Base-by-base conservation (phyloP, 2,329 filamentous ascomycete genomes). In the Paraphaeosphaeria minitans region DNA sequence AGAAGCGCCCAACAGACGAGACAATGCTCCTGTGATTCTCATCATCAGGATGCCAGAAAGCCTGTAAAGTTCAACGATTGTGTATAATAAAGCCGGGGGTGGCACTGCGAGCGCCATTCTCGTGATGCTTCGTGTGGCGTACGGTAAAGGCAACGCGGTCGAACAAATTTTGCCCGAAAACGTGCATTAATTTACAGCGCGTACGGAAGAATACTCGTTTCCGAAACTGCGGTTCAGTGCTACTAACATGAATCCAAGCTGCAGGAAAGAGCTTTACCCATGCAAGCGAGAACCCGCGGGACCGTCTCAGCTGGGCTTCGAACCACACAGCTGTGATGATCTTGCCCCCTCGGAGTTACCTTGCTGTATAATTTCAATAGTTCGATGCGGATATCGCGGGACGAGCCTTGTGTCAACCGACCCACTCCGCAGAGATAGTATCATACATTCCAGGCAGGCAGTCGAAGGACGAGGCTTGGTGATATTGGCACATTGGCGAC, bases 91-190 rank as follows among this genome's bases (percentile, higher is more conserved):
- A 12, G 19, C 19, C 5, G 21, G 41, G 21, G 2, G 41, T 14
- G 16, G 21, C 14, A 19, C n/a, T 24, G 24, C 33, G 39, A 43
- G 33, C 37, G 39, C 50, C 50, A 43, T 33, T 31, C 39, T 53
- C 39, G 39, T 53, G 14, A 53, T 53, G 21, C 50, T 53, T n/a
- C n/a, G 37, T 53, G 50, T 53, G 50, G 39, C 50, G 24, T 33
- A 16, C 13, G 29, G 5, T 33, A 16, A 21, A 42, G 5, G 35
- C 39, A 33, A 37, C 24, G 27, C 39, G 39, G 37, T 16, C 50
- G 27, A 53, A 10, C n/a, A 14, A 16, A 16, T 53, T n/a, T 43
- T 37, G 37, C 37, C 37, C 50, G 37, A 53, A 31, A 43, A 42
- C 8, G 24, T 53, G 39, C 37, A 33, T 21, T 27, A 24, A 37